Evolutionary conservation across 352 stramenopile genomes (phyloP).

Genomic region (Saprolegnia parasitica): DNA sequence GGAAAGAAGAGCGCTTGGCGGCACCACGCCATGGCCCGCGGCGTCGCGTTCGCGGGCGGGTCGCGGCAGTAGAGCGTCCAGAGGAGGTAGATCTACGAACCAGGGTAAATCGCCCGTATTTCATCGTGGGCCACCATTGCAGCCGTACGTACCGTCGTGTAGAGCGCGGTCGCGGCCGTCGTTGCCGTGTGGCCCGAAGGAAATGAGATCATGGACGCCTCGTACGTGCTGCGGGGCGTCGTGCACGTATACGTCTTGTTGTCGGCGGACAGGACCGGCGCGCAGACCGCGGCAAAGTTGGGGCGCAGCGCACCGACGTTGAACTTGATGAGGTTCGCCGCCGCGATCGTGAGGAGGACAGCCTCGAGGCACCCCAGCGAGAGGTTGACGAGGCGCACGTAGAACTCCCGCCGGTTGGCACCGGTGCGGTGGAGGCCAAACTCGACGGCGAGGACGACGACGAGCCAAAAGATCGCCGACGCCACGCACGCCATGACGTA

Average conservation of each 20-base stretch:
- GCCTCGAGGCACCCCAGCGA: slow-evolving; percentile 11
- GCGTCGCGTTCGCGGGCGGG: not conserved
- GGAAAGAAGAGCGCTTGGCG: slow-evolving; percentile 17
- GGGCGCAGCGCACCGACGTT: slow-evolving; percentile 10
- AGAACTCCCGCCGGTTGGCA: not conserved
- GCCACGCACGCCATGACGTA: not conserved
- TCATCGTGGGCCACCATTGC: not conserved
- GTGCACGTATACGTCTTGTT: slow-evolving; percentile 2
- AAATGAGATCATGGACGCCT: slow-evolving; percentile 24
- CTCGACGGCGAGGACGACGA: slow-evolving; percentile 12
- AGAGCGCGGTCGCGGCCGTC: not conserved
- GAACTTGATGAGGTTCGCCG: slow-evolving; percentile 5
- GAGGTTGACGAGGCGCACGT: slow-evolving; percentile 7
- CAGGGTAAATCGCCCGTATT: not conserved
- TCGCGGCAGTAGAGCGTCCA: slow-evolving; percentile 10
- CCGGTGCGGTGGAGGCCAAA: not conserved
- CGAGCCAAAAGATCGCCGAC: not conserved
- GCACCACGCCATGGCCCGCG: not conserved
- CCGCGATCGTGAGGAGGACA: slow-evolving; percentile 10
- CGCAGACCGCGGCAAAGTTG: slow-evolving; percentile 21
- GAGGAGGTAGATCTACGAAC: slow-evolving; percentile 14
- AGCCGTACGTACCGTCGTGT: not conserved
- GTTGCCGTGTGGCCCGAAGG: slow-evolving; percentile 11
- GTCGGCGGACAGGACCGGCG: not conserved
- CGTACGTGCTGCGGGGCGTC: not conserved